These are phyloP conservation scores for Botryobasidium botryosum DNA, from an alignment of 768 basidiomycete species.

Conservation along the genomic window DNA sequence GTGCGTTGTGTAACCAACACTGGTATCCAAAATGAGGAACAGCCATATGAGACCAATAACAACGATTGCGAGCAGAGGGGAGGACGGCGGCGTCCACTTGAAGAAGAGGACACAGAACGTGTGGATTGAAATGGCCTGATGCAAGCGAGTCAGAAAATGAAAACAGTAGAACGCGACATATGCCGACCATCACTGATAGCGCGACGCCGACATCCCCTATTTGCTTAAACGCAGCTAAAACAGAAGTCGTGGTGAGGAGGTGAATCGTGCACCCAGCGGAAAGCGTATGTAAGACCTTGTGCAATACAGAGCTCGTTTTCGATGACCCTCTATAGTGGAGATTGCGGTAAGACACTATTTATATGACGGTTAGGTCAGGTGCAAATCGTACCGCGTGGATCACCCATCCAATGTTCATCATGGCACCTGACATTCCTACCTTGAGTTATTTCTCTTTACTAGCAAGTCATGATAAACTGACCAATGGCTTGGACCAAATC, in stretches of 20 bases:
- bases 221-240: too few relatives aligned
- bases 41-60: conserved; percentile 8
- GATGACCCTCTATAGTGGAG: too few relatives aligned
- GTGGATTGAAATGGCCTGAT: conserved; percentile 8
- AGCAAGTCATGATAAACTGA: neutral
- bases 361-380: too few relatives aligned
- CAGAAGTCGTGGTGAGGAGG: too few relatives aligned
- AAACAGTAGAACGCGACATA: too few relatives aligned
- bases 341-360: too few relatives aligned
- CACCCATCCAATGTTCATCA: neutral
- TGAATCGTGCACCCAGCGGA: too few relatives aligned
- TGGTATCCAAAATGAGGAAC: conserved; percentile 2
- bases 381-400: too few relatives aligned
- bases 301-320: neutral
- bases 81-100: neutral
- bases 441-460: neutral
- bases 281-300: neutral
- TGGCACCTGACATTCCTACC: neutral
- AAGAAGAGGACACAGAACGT: conserved; percentile 7
- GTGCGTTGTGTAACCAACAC: neutral
- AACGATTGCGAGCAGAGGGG: neutral
- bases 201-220: conserved; percentile 1
- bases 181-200: too few relatives aligned
- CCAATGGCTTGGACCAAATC: neutral
- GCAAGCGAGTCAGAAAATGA: too few relatives aligned